A percentile compares a stretch with the other conserved stretches of the same genome.
phyloP scores from a whole-genome alignment of 495 filamentous ascomycete genomes.

The Talaromyces borbonicus region DNA sequence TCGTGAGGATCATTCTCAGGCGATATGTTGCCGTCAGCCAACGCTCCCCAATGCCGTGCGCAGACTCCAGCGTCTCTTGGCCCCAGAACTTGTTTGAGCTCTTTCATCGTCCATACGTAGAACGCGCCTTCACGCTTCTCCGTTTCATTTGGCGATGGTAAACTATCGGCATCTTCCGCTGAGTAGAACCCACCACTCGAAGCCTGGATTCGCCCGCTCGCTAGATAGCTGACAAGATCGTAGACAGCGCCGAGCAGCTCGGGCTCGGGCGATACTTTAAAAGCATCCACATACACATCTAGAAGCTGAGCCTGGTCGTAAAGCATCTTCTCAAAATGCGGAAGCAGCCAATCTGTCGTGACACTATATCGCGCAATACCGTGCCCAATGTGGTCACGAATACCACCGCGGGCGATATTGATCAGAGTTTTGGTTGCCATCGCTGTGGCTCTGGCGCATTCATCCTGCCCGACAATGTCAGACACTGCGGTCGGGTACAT shows the following conservation, averaged over 20 bases:
- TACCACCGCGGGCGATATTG: conserved; percentile 75
- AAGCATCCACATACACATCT: conserved; percentile 80
- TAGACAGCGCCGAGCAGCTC: conserved; percentile 74
- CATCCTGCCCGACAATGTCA: conserved; percentile 77
- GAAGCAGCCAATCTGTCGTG: conserved; percentile 81
- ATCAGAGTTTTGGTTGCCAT: conserved; percentile 81
- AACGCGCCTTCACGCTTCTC: conserved; percentile 92
- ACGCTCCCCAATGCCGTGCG: conserved; percentile 77
- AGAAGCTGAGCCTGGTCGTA: conserved; percentile 89
- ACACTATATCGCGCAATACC: conserved; percentile 89
- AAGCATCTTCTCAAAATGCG: conserved; percentile 98
- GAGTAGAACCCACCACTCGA: conserved; percentile 72
- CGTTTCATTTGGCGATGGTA: conserved; percentile 58
- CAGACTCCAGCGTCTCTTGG: conserved; percentile 61
- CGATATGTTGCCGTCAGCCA: conserved; percentile 82
- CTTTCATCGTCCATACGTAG: conserved; percentile 88
- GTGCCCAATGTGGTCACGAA: conserved; percentile 86
- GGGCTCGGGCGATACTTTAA: conserved; percentile 56
- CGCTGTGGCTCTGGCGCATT: conserved; percentile 59
- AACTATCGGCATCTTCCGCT: conserved; percentile 89
- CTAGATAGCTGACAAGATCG: conserved; percentile 77
- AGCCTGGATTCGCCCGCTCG: conserved; percentile 50
- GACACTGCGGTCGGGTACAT: conserved; percentile 61
- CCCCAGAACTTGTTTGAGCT: conserved; percentile 71
- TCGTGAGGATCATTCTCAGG: conserved; percentile 79